phyloP scores from a whole-genome alignment of 208 protist genomes.

The Trypanosoma grayi region DNA sequence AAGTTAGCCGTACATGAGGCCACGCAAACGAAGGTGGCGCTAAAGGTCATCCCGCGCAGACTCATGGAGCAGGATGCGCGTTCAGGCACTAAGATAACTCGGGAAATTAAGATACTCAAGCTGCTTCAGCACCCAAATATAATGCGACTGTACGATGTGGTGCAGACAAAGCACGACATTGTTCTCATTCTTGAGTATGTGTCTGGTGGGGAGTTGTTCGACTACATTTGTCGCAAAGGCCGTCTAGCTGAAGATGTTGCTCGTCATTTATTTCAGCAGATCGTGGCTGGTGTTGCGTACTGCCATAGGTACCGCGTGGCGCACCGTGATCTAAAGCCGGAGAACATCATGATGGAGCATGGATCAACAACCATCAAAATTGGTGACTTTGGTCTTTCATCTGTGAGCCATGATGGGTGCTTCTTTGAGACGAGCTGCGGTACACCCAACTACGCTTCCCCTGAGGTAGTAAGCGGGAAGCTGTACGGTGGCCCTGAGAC shows the following conservation, averaged over 20 bases:
- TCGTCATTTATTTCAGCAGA: slow-evolving; percentile 96
- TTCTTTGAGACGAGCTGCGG: slow-evolving; percentile 89
- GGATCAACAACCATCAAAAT: slow-evolving; percentile 72
- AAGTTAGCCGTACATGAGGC: slow-evolving; percentile 94
- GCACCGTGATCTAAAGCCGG: slow-evolving; percentile 91
- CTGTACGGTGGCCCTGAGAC: slow-evolving; percentile 76
- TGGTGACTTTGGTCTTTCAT: slow-evolving; percentile 84
- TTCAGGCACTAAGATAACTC: slow-evolving; percentile 87
- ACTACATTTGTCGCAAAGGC: slow-evolving; percentile 96
- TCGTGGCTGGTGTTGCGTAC: slow-evolving; percentile 97
- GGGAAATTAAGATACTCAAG: slow-evolving; percentile 98
- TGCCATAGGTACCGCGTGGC: slow-evolving; percentile 94
- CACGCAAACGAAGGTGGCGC: slow-evolving; percentile 80
- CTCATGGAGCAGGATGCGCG: slow-evolving; percentile 68
- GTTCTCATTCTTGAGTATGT: slow-evolving; percentile 98
- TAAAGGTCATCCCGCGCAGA: slow-evolving; percentile 81
- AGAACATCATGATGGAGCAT: slow-evolving; percentile 86
- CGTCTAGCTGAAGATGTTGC: slow-evolving; percentile 89
- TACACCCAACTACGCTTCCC: slow-evolving; percentile 84
- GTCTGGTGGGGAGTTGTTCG: slow-evolving; percentile 97
- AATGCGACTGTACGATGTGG: slow-evolving; percentile 96
- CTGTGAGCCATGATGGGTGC: slow-evolving; percentile 68
- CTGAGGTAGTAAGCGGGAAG: slow-evolving; percentile 74
- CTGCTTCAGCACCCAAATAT: slow-evolving; percentile 98
- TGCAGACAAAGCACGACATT: slow-evolving; percentile 96